Evolutionary conservation across 352 stramenopile species (phyloP).

Genomic region (Phytophthora podocarpi): DNA sequence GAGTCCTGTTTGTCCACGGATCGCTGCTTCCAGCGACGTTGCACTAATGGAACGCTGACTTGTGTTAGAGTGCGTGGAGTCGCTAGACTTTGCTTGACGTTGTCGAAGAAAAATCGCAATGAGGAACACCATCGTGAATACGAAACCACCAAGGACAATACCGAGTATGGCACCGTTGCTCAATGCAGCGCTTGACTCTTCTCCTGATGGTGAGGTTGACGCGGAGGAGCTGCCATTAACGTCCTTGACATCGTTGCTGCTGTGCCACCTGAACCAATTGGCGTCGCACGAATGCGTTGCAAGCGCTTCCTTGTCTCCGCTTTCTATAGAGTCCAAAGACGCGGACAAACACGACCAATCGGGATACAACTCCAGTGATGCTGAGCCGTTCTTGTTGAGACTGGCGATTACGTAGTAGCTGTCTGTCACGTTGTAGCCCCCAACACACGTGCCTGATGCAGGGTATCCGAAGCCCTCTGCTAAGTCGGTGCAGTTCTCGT

Average conservation of each 20-base stretch:
- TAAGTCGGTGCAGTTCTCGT: conserved; percentile 12
- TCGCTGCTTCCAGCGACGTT: conserved; percentile 8
- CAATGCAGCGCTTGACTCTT: not conserved
- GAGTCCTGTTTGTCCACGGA: conserved; percentile 16
- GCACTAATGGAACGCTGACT: not conserved
- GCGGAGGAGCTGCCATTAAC: not conserved
- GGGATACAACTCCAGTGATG: conserved; percentile 7
- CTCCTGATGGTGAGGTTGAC: not conserved
- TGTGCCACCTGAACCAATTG: conserved; percentile 28
- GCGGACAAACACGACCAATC: conserved; percentile 17
- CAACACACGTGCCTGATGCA: conserved; percentile 9
- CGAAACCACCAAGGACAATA: not conserved
- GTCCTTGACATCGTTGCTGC: conserved; percentile 15
- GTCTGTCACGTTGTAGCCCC: conserved; percentile 8
- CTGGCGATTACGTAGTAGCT: conserved; percentile 25
- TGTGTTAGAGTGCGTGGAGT: not conserved
- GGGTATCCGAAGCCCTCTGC: conserved; percentile 11
- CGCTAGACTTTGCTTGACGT: not conserved
- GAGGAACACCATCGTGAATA: conserved; percentile 5
- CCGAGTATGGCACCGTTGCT: conserved; percentile 11
- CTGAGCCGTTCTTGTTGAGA: conserved; percentile 18
- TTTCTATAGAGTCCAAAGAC: conserved; percentile 4
- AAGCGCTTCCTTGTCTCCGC: conserved; percentile 8
- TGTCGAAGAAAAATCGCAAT: not conserved
- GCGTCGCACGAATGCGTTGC: conserved; percentile 13